phyloP scores from a whole-genome alignment of 768 basidiomycete genomes.

The Leccinellum rugosiceps region DNA sequence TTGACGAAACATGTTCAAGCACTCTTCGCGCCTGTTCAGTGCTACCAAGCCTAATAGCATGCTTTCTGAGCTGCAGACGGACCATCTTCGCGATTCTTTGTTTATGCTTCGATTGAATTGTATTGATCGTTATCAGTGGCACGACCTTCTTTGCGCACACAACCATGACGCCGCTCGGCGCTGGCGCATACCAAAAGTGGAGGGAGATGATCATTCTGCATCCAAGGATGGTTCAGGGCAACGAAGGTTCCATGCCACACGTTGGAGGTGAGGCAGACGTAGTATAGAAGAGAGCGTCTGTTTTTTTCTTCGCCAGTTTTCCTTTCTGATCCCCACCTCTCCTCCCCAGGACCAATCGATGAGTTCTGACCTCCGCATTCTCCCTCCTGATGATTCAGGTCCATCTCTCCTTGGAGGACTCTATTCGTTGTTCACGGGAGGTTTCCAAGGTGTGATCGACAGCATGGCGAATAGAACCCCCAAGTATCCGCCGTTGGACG shows the following conservation, averaged over 20 bases:
- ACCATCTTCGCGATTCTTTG: background rate
- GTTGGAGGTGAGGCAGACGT: constrained; percentile 15
- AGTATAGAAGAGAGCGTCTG: background rate
- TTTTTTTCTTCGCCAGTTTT: background rate
- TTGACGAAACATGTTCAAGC: background rate
- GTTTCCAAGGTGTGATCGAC: constrained; percentile 10
- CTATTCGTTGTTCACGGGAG: constrained; percentile 13
- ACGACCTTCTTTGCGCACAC: background rate
- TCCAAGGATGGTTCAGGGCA: background rate
- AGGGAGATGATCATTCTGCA: constrained; percentile 13
- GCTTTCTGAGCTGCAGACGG: background rate
- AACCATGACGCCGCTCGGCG: background rate
- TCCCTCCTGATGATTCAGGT: constrained; percentile 16
- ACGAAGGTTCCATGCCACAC: constrained; percentile 9
- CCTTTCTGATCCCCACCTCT: background rate
- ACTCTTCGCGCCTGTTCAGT: background rate
- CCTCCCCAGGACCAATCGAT: constrained; percentile 2
- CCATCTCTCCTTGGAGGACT: constrained; percentile 8
- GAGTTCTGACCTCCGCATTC: constrained; percentile 14
- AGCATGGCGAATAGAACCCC: constrained; percentile 5
- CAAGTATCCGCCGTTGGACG: constrained; percentile 24
- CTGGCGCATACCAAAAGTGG: constrained; percentile 8
- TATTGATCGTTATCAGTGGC: background rate
- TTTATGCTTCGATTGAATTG: background rate
- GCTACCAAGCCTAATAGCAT: background rate